These are phyloP conservation scores for Kwoniella sp. DNA, from an alignment of 768 basidiomycete genomes.

Conservation along the genomic window DNA sequence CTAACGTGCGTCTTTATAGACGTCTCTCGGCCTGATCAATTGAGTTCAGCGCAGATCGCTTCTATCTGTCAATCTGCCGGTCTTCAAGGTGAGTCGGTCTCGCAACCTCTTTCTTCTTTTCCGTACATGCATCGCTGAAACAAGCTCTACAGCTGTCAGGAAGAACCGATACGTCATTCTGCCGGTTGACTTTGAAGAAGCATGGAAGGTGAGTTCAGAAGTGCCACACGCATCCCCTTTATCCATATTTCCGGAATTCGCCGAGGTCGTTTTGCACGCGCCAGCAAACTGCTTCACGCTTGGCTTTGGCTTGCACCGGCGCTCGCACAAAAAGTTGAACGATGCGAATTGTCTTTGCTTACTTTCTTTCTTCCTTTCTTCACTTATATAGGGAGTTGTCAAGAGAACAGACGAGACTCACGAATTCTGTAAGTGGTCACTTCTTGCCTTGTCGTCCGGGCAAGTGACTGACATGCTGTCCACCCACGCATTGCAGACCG, in stretches of 20 bases:
- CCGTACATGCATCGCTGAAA: constrained; percentile 27
- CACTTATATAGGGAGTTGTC: constrained; percentile 77
- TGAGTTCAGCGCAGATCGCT: constrained; percentile 93
- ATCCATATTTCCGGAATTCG: neutral
- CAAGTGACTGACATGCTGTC: constrained; percentile 5
- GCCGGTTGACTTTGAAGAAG: constrained; percentile 96
- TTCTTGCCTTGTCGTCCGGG: neutral
- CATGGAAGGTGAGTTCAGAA: constrained; percentile 86
- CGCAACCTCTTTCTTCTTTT: neutral
- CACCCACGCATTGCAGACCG: constrained; percentile 48
- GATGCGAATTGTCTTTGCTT: constrained; percentile 17
- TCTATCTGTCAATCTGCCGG: constrained; percentile 97
- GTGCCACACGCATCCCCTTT: constrained; percentile 49
- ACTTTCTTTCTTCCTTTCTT: constrained; percentile 29
- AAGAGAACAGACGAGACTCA: constrained; percentile 94
- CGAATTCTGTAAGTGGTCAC: constrained; percentile 75
- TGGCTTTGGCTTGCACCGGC: no score
- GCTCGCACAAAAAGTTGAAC: neutral
- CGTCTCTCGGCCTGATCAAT: constrained; percentile 90
- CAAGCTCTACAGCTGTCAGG: constrained; percentile 70
- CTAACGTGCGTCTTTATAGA: constrained; percentile 62
- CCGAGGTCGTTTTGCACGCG: neutral
- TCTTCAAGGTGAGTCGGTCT: constrained; percentile 70
- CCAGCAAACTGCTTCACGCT: no score
- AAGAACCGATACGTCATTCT: constrained; percentile 98